Percentiles rank a stretch among this genome's conserved stretches.
Evolutionary conservation across 148 eudicot species (phyloP).

Genomic region (Euryodendron excelsum): DNA sequence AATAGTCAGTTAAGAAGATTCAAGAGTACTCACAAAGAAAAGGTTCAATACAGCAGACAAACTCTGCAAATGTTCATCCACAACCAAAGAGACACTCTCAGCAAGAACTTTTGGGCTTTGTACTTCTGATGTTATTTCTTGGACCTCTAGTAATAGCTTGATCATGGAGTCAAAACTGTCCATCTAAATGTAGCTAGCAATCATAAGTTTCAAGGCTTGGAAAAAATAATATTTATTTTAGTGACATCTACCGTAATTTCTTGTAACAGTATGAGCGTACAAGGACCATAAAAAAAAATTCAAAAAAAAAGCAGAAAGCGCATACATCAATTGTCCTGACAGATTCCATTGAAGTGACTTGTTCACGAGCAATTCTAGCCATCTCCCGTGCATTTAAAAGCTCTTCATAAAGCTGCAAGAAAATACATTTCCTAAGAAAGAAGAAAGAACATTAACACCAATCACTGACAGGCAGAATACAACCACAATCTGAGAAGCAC

Average conservation of each 20-base stretch:
- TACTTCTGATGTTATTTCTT: constrained; percentile 55
- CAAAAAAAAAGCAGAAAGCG: constrained; percentile 7
- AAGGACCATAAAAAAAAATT: neutral
- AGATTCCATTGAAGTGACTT: constrained; percentile 34
- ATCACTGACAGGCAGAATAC: neutral
- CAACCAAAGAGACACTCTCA: constrained; percentile 48
- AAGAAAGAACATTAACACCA: neutral
- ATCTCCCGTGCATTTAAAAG: constrained; percentile 61
- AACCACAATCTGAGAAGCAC: constrained; percentile 3
- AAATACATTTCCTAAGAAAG: neutral
- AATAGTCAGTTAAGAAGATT: neutral
- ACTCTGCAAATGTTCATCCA: constrained; percentile 48
- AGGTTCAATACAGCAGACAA: constrained; percentile 33
- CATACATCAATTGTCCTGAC: constrained; percentile 34
- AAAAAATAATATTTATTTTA: neutral
- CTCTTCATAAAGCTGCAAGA: constrained; percentile 52
- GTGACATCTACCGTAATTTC: neutral
- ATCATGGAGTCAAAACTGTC: constrained; percentile 36
- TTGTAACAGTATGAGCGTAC: neutral
- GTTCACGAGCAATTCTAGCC: constrained; percentile 48
- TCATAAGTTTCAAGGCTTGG: constrained; percentile 11
- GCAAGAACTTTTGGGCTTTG: constrained; percentile 41
- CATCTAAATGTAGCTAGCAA: constrained; percentile 43
- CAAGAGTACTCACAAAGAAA: constrained; percentile 51
- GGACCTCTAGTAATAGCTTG: constrained; percentile 53